Conservation (phyloP, 192 early-diverging fungal species). For the Glomus cerebriforme region DNA sequence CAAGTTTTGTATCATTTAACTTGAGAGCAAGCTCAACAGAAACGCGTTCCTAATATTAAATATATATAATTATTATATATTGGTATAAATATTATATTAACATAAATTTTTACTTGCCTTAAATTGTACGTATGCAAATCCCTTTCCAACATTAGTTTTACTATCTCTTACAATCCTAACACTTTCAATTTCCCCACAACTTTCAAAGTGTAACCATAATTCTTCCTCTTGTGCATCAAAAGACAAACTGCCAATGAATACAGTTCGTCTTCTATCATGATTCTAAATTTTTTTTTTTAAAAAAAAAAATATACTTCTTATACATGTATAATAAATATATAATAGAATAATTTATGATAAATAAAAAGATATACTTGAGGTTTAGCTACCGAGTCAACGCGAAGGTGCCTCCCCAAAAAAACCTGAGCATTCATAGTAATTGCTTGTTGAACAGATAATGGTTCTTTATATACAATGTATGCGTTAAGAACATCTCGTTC, state of each 20-base stretch:
- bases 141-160: conserved; percentile 88
- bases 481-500: conserved; percentile 84
- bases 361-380: conserved; percentile 39
- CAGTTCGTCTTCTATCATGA: conserved; percentile 77
- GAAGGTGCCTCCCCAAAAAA: conserved; percentile 85
- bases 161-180: conserved; percentile 84
- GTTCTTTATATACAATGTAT: conserved; percentile 80
- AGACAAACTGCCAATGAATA: conserved; percentile 72
- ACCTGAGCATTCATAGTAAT: conserved; percentile 74
- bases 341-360: neutral
- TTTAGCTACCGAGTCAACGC: conserved; percentile 70
- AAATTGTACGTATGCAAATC: conserved; percentile 93
- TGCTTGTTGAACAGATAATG: conserved; percentile 64
- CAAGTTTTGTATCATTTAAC: conserved; percentile 71
- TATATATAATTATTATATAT: neutral
- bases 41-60: conserved; percentile 58
- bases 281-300: conserved; percentile 39
- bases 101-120: conserved; percentile 29
- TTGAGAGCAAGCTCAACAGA: conserved; percentile 77
- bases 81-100: neutral
- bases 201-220: conserved; percentile 69
- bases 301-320: neutral
- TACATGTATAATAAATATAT: neutral
- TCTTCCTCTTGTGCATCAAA: conserved; percentile 76
- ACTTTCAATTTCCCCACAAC: conserved; percentile 73